Percentiles rank a stretch among this genome's conserved stretches.
Evolutionary conservation across 257 asterid species (phyloP).

Genomic region (Linaria vulgaris): DNA sequence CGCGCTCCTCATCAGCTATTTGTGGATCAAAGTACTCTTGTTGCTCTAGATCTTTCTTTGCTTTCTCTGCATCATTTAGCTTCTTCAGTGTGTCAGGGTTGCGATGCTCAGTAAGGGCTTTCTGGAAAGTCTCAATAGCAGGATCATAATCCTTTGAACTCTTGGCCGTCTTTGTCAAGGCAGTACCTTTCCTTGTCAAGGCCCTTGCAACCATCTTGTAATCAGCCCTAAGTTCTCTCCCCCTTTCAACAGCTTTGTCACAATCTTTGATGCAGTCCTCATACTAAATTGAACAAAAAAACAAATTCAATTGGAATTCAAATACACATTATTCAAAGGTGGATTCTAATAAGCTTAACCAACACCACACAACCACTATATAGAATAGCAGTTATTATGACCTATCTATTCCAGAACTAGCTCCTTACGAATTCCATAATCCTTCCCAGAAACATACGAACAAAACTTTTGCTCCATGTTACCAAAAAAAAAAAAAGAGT

Average conservation of each 20-base stretch:
- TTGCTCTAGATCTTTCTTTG: constrained; percentile 89
- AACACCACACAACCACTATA: too few species aligned
- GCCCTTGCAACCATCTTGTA: constrained; percentile 93
- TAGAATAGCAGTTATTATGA: too few species aligned
- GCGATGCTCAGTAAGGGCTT: constrained; percentile 93
- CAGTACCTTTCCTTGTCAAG: constrained; percentile 88
- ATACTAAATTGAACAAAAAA: constrained; percentile 35
- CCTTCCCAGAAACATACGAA: too few species aligned
- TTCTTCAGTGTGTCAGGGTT: constrained; percentile 89
- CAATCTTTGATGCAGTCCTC: constrained; percentile 91
- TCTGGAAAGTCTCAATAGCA: constrained; percentile 86
- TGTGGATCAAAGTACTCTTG: constrained; percentile 82
- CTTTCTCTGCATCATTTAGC: constrained; percentile 90
- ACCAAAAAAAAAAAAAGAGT: too few species aligned
- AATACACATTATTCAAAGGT: too few species aligned
- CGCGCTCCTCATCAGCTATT: constrained; percentile 94
- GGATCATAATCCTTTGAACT: constrained; percentile 72
- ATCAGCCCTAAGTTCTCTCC: constrained; percentile 84
- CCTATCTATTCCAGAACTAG: too few species aligned
- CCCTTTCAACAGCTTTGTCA: constrained; percentile 93
- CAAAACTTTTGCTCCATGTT: too few species aligned
- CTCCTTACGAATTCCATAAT: too few species aligned
- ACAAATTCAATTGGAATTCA: background rate
- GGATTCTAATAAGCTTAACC: too few species aligned
- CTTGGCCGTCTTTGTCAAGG: constrained; percentile 77